These are phyloP conservation scores for Arabidopsis thaliana DNA, from an alignment of 345 rosid species.

Conservation along the genomic window TAIR10.1 NC_003074.8:668501-669000, in stretches of 20 bases:
- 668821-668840: conserved; percentile 24
- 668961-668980: conserved; percentile 8
- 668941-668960: conserved; percentile 25
- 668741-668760: conserved; percentile 20
- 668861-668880: not conserved
- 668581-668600: not conserved
- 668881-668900: conserved; percentile 17
- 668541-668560: not conserved
- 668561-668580: not conserved
- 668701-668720: not conserved
- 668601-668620: conserved; percentile 31
- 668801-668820: conserved; percentile 1
- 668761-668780: conserved; percentile 26
- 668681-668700: conserved; percentile 7
- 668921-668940: conserved; percentile 31
- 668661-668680: conserved; percentile 16
- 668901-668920: not conserved
- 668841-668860: conserved; percentile 30
- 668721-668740: conserved; percentile 27
- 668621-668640: conserved; percentile 34
- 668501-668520: conserved; percentile 23
- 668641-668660: conserved; percentile 12
- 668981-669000: not conserved
- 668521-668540: conserved; percentile 37
- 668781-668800: conserved; percentile 4